These are phyloP conservation scores for Claviceps cyperi DNA, from an alignment of 2,329 filamentous ascomycete species.

Conservation along the genomic window DNA sequence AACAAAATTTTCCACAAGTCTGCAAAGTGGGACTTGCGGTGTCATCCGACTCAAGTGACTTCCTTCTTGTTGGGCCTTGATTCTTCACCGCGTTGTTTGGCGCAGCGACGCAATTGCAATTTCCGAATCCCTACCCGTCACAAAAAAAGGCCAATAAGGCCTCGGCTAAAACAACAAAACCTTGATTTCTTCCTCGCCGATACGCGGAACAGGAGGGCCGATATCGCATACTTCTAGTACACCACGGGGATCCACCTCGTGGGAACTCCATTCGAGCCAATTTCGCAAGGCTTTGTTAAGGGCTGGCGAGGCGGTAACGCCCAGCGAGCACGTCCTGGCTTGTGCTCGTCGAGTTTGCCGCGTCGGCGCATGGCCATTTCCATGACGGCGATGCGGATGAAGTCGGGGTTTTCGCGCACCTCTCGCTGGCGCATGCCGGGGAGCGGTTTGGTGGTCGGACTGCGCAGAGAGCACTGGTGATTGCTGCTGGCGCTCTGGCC, in stretches of 20 bases:
- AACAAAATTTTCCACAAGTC: neutral
- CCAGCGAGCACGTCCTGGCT: slow-evolving; percentile 53
- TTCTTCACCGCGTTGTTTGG: neutral
- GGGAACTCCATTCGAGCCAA: slow-evolving; percentile 44
- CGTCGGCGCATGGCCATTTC: slow-evolving; percentile 56
- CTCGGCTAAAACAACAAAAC: neutral
- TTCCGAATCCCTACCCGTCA: neutral
- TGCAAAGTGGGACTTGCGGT: neutral
- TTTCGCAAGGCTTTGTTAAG: slow-evolving; percentile 37
- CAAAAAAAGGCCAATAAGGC: neutral
- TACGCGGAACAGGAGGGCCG: neutral
- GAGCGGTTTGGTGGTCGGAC: slow-evolving; percentile 17
- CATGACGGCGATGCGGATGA: slow-evolving; percentile 56
- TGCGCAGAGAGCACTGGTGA: slow-evolving; percentile 12
- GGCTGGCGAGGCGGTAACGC: slow-evolving; percentile 50
- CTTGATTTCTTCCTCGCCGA: neutral
- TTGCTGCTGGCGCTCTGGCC: slow-evolving; percentile 8
- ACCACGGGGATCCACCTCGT: slow-evolving; percentile 37
- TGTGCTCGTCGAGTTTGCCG: slow-evolving; percentile 51
- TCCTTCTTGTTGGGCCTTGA: no score
- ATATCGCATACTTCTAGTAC: slow-evolving; percentile 8
- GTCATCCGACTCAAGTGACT: neutral
- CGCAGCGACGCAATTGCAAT: neutral
- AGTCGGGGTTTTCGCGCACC: slow-evolving; percentile 55
- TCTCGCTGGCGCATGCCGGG: slow-evolving; percentile 46